These are phyloP conservation scores for Cryptococcus sp. DNA, from an alignment of 1,284 basidiomycete genomes.

Conservation along the genomic window DNA sequence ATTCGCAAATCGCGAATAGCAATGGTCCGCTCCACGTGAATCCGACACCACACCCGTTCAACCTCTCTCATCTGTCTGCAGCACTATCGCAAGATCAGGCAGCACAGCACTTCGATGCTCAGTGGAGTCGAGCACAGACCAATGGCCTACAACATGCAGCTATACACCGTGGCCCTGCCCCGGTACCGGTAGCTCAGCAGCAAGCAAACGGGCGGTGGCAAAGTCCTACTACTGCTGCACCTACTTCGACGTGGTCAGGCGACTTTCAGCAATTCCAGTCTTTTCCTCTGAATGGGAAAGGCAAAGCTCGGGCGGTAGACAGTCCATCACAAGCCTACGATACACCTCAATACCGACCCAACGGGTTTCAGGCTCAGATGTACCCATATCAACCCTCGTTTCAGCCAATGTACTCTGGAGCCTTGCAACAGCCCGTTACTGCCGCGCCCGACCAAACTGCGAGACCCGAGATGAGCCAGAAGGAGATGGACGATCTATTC, in stretches of 20 bases:
- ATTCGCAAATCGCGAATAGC: conserved; percentile 6
- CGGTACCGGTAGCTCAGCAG: neutral
- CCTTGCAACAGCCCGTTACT: conserved; percentile 7
- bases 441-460: neutral
- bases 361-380: conserved; percentile 1
- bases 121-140: conserved; percentile 11
- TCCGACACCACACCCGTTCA: conserved; percentile 44
- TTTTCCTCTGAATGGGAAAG: conserved; percentile 15
- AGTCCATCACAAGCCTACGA: neutral
- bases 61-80: conserved; percentile 46
- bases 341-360: neutral
- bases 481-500: conserved; percentile 23
- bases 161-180: too few species aligned
- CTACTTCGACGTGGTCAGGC: conserved; percentile 6
- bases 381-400: neutral
- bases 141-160: neutral
- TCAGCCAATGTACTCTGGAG: neutral
- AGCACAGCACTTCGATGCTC: conserved; percentile 13
- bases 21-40: conserved; percentile 12
- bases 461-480: neutral
- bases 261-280: conserved; percentile 7
- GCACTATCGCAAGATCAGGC: conserved; percentile 28
- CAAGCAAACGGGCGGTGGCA: neutral
- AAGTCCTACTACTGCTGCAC: neutral
- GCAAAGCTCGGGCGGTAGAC: conserved; percentile 23